Evolutionary conservation across 208 protist genomes (phyloP).

Genomic region (Dictyostelium gargantuum): DNA sequence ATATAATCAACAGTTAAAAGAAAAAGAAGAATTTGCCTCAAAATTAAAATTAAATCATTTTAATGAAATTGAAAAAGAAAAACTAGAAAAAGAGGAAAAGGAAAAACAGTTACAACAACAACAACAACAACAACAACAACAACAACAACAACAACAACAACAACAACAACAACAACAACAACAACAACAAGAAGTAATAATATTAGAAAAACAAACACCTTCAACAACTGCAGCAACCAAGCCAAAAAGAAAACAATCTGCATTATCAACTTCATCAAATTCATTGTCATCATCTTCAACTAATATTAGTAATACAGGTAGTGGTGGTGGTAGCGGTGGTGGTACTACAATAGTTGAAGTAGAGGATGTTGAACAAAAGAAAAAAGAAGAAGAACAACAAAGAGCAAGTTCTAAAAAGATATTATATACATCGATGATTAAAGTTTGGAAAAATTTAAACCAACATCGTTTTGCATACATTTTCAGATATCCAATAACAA

Average conservation of each 20-base stretch:
- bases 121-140: background rate
- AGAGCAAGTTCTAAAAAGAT: background rate
- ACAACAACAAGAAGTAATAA: background rate
- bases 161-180: background rate
- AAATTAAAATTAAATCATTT: background rate
- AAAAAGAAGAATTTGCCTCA: background rate
- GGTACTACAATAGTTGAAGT: too few relatives aligned
- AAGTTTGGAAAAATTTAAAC: background rate
- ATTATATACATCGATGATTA: background rate
- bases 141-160: background rate
- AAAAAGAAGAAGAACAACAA: background rate
- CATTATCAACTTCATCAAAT: too few relatives aligned
- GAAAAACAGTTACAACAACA: background rate
- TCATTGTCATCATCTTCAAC: too few relatives aligned
- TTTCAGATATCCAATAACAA: slow-evolving; percentile 54
- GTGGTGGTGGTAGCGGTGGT: too few relatives aligned
- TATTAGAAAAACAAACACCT: background rate
- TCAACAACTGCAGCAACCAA: background rate
- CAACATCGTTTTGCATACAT: background rate
- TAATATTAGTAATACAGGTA: too few relatives aligned
- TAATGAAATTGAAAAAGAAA: background rate
- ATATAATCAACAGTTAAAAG: background rate
- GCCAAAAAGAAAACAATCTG: too few relatives aligned
- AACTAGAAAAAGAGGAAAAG: background rate
- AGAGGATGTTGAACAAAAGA: background rate